phyloP scores from a whole-genome alignment of 2,329 filamentous ascomycete genomes.

The Calonectria pseudoreteaudii region DNA sequence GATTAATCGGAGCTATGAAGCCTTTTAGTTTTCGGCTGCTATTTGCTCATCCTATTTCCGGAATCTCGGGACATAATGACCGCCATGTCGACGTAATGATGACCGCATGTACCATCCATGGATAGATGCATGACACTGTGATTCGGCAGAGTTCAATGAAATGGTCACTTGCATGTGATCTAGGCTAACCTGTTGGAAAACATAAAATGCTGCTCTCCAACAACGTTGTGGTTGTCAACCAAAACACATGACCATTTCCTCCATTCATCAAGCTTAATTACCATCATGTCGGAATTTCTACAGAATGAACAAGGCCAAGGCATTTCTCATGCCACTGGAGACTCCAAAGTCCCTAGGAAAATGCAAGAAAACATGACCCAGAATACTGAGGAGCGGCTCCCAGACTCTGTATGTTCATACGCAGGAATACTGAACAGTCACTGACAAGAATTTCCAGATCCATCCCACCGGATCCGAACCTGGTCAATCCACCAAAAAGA shows the following conservation, averaged over 20 bases:
- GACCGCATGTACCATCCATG: background rate
- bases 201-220: background rate
- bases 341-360: constrained; percentile 31
- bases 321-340: constrained; percentile 34
- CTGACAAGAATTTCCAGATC: constrained; percentile 26
- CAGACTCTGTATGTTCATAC: constrained; percentile 30
- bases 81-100: background rate
- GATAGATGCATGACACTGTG: background rate
- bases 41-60: background rate
- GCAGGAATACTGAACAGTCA: too few species aligned
- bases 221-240: too few species aligned
- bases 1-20: background rate
- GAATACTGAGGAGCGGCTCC: constrained; percentile 33
- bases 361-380: constrained; percentile 25
- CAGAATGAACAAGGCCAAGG: constrained; percentile 33
- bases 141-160: background rate
- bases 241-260: background rate
- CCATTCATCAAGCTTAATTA: background rate
- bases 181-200: background rate
- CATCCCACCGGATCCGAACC: constrained; percentile 34
- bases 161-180: background rate
- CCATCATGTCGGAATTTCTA: background rate
- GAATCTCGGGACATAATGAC: background rate
- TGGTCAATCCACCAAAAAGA: constrained; percentile 29
- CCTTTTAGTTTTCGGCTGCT: background rate